phyloP scores from a whole-genome alignment of 768 basidiomycete species.

The Chalciporus sphaerocephalus region DNA sequence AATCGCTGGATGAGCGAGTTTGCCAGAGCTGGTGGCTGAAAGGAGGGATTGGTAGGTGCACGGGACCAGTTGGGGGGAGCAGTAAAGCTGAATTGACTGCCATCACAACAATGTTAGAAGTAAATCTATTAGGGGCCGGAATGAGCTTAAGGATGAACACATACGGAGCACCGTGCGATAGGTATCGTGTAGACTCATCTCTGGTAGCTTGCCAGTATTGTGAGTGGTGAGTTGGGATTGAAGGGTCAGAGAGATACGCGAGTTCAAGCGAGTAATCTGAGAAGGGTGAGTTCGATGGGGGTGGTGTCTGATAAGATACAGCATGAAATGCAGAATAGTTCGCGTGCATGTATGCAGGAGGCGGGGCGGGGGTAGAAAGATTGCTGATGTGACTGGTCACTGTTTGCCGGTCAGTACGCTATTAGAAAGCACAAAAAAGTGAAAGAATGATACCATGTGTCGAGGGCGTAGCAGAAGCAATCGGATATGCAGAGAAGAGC shows the following conservation, averaged over 20 bases:
- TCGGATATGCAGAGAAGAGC: slow-evolving; percentile 63
- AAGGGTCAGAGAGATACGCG: slow-evolving; percentile 49
- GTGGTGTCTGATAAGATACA: slow-evolving; percentile 26
- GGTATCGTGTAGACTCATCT: slow-evolving; percentile 55
- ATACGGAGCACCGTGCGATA: slow-evolving; percentile 52
- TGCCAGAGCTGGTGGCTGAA: slow-evolving; percentile 54
- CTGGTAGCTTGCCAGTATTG: slow-evolving; percentile 64
- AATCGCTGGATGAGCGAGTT: slow-evolving; percentile 63
- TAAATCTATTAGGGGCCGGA: slow-evolving; percentile 2
- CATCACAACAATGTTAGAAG: slow-evolving; percentile 13
- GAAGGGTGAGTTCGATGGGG: slow-evolving; percentile 51
- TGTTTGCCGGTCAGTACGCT: slow-evolving; percentile 31
- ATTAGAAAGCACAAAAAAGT: neutral
- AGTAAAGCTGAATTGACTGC: slow-evolving; percentile 28
- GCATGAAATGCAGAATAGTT: slow-evolving; percentile 24
- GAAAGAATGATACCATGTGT: slow-evolving; percentile 52
- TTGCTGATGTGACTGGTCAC: slow-evolving; percentile 63
- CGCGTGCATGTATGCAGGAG: slow-evolving; percentile 63
- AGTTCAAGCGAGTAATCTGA: slow-evolving; percentile 65
- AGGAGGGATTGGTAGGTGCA: slow-evolving; percentile 43
- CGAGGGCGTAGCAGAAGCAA: slow-evolving; percentile 74
- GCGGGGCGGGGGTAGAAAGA: slow-evolving; percentile 53
- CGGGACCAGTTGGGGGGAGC: slow-evolving; percentile 41
- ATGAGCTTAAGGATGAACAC: slow-evolving; percentile 18
- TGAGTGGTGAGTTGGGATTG: slow-evolving; percentile 41